Evolutionary conservation across 768 basidiomycete species (phyloP).

Genomic region (Lentinula boryana): DNA sequence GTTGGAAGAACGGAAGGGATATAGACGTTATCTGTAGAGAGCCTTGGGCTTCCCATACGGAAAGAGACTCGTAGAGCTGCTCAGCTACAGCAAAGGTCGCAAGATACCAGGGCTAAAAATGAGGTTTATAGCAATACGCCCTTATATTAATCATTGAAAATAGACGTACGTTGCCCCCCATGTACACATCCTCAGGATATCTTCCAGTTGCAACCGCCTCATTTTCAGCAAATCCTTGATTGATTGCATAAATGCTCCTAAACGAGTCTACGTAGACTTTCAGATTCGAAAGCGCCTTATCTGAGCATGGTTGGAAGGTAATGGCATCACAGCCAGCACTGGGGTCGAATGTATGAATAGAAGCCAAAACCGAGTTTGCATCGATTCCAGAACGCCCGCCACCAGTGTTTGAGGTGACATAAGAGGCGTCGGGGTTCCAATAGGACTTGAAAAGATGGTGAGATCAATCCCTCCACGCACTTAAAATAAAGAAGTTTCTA

Average conservation of each 20-base stretch:
- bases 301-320: constrained; percentile 82
- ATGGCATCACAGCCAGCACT: constrained; percentile 63
- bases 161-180: constrained; percentile 54
- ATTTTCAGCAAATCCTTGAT: constrained; percentile 46
- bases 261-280: constrained; percentile 72
- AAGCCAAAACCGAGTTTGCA: constrained; percentile 65
- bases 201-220: constrained; percentile 67
- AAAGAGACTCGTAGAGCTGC: constrained; percentile 69
- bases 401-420: constrained; percentile 70
- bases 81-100: constrained; percentile 69
- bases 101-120: constrained; percentile 68
- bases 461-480: not conserved
- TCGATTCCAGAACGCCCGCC: constrained; percentile 73
- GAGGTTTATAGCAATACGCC: not conserved
- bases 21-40: constrained; percentile 47
- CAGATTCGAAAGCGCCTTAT: constrained; percentile 66
- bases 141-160: not conserved
- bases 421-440: constrained; percentile 27
- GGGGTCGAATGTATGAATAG: constrained; percentile 71
- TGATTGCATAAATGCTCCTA: constrained; percentile 61
- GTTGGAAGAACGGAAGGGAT: constrained; percentile 69
- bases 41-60: constrained; percentile 53
- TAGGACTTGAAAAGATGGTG: not conserved
- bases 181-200: constrained; percentile 72
- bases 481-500: not conserved